Evolutionary conservation across 108 stramenopile species (phyloP).

Genomic region (Chaetoceros muelleri): DNA sequence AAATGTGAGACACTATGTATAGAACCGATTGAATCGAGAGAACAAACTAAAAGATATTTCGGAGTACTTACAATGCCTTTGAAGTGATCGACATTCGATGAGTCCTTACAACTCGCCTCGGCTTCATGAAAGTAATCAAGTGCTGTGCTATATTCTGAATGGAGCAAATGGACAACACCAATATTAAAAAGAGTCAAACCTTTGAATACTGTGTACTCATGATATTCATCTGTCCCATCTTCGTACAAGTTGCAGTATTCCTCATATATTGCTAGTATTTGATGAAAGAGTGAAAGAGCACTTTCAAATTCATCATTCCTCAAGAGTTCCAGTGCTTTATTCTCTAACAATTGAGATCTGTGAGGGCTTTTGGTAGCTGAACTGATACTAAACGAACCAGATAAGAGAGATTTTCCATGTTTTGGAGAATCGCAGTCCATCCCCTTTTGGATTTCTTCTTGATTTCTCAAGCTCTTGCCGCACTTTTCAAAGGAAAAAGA

Average conservation of each 20-base stretch:
- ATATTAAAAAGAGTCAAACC: not conserved
- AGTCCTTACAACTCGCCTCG: too few relatives aligned
- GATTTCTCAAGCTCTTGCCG: not conserved
- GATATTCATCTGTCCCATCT: not conserved
- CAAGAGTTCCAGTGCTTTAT: not conserved
- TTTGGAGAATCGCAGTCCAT: not conserved
- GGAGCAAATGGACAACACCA: not conserved
- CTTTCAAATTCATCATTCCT: not conserved
- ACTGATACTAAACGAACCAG: not conserved
- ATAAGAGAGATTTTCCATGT: not conserved
- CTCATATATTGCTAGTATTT: not conserved
- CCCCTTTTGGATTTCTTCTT: not conserved
- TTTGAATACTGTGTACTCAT: not conserved
- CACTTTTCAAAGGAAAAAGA: too few relatives aligned
- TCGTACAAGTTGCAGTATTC: not conserved
- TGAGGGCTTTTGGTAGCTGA: not conserved
- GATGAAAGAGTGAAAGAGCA: not conserved
- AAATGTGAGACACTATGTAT: too few relatives aligned
- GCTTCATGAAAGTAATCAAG: not conserved
- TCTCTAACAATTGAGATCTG: not conserved
- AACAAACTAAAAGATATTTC: too few relatives aligned
- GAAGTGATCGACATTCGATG: too few relatives aligned
- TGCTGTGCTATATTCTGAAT: not conserved
- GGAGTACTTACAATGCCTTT: too few relatives aligned
- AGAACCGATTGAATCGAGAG: too few relatives aligned